phyloP scores from a whole-genome alignment of 495 filamentous ascomycete genomes.

The Acidiella bohemica region DNA sequence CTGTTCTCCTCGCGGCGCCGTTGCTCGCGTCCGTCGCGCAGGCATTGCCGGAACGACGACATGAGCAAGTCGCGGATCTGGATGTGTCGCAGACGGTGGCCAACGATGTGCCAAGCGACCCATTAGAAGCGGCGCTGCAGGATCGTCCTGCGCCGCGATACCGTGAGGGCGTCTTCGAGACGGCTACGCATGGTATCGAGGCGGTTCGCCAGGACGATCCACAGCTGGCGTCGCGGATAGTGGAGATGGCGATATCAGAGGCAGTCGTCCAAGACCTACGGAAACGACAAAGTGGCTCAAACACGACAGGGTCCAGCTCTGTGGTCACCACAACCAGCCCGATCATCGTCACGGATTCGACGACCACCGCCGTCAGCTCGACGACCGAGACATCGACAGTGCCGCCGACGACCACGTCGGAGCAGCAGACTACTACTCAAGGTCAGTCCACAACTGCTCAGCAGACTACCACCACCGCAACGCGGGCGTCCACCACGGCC shows the following conservation, averaged over 20 bases:
- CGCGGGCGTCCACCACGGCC: neutral
- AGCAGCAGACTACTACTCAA: neutral
- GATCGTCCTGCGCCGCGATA: slow-evolving; percentile 29
- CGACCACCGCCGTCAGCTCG: slow-evolving; percentile 5
- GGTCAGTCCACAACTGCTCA: neutral
- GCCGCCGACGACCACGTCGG: neutral
- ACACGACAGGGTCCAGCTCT: slow-evolving; percentile 7
- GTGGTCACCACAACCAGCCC: slow-evolving; percentile 10
- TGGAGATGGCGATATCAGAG: slow-evolving; percentile 26
- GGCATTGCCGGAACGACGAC: too few relatives aligned
- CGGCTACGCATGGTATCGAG: slow-evolving; percentile 31
- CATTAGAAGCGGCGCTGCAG: slow-evolving; percentile 32
- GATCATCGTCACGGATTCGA: slow-evolving; percentile 5
- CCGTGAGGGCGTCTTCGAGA: slow-evolving; percentile 35
- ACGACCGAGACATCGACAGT: slow-evolving; percentile 6
- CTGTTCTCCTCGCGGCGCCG: slow-evolving; percentile 19
- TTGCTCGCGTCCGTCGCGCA: slow-evolving; percentile 14
- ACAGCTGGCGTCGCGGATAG: slow-evolving; percentile 30
- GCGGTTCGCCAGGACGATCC: slow-evolving; percentile 32
- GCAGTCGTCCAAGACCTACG: slow-evolving; percentile 11
- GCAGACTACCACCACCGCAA: neutral
- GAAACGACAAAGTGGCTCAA: slow-evolving; percentile 22
- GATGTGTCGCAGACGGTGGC: slow-evolving; percentile 30
- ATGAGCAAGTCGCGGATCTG: slow-evolving; percentile 4
- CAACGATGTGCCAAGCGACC: slow-evolving; percentile 29